Percentiles rank a stretch among this genome's conserved stretches.
Conservation (phyloP, 2,329 filamentous ascomycete genomes). For the Fusarium sp. region DNA sequence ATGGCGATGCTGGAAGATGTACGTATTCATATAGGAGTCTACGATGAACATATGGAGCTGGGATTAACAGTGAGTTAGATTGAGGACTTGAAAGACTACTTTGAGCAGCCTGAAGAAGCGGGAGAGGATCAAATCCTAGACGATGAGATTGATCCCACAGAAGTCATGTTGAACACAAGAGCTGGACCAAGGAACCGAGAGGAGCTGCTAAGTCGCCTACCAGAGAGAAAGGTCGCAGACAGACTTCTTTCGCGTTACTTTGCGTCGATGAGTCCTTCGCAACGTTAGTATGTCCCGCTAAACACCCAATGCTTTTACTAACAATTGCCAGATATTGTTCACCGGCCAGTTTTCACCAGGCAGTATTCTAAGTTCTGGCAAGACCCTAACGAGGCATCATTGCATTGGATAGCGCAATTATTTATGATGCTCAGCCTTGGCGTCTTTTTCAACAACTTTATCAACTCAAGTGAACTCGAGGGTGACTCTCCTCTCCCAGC, state of each 20-base stretch:
- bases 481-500: constrained; percentile 52
- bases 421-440: constrained; percentile 59
- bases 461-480: constrained; percentile 56
- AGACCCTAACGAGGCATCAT: constrained; percentile 50
- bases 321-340: constrained; percentile 57
- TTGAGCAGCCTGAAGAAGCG: constrained; percentile 57
- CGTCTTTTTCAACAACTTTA: constrained; percentile 56
- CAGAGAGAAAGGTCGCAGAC: constrained; percentile 58
- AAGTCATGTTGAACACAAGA: constrained; percentile 55
- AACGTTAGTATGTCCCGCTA: constrained; percentile 51
- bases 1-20: constrained; percentile 70
- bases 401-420: constrained; percentile 62
- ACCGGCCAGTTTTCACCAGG: constrained; percentile 62
- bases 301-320: not conserved
- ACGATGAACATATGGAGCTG: not conserved
- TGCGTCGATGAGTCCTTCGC: constrained; percentile 61
- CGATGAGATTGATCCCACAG: constrained; percentile 51
- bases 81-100: constrained; percentile 67
- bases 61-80: constrained; percentile 54
- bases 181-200: constrained; percentile 52
- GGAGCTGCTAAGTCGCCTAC: constrained; percentile 60
- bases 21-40: constrained; percentile 38
- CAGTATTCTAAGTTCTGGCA: constrained; percentile 61
- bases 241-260: constrained; percentile 64
- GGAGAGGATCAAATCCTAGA: constrained; percentile 48